Evolutionary conservation across 2,329 filamentous ascomycete species (phyloP).

Genomic region (Pleurostoma richardsiae): DNA sequence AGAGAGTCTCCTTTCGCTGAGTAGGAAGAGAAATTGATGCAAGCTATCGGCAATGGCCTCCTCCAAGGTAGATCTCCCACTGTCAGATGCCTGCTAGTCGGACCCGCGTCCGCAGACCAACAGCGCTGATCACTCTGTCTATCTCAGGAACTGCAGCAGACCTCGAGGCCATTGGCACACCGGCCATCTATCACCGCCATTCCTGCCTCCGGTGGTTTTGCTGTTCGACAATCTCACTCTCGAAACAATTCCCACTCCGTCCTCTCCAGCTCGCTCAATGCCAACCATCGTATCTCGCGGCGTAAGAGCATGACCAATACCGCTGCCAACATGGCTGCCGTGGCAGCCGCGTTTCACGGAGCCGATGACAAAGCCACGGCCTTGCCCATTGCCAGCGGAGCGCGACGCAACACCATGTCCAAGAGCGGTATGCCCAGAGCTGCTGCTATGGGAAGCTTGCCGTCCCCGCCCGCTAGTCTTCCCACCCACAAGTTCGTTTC

Average conservation of each 20-base stretch:
- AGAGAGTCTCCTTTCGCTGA: slow-evolving; percentile 5
- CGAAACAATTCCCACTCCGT: slow-evolving; percentile 80
- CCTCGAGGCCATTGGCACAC: slow-evolving; percentile 63
- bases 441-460: slow-evolving; percentile 50
- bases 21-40: slow-evolving; percentile 12
- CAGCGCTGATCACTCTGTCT: slow-evolving; percentile 30
- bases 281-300: slow-evolving; percentile 80
- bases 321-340: slow-evolving; percentile 66
- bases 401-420: slow-evolving; percentile 64
- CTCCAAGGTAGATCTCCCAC: slow-evolving; percentile 46
- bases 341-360: slow-evolving; percentile 69
- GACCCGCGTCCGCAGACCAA: slow-evolving; percentile 18
- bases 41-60: slow-evolving; percentile 50
- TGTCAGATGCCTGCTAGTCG: slow-evolving; percentile 15
- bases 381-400: slow-evolving; percentile 52
- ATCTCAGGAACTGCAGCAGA: slow-evolving; percentile 57
- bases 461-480: slow-evolving; percentile 64
- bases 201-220: slow-evolving; percentile 52
- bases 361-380: slow-evolving; percentile 51
- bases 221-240: slow-evolving; percentile 57
- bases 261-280: slow-evolving; percentile 70
- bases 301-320: slow-evolving; percentile 88
- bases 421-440: slow-evolving; percentile 53
- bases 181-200: slow-evolving; percentile 55
- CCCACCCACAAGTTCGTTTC: slow-evolving; percentile 50